These are phyloP conservation scores for Endoconidiophora laricicola DNA, from an alignment of 2,329 filamentous ascomycete genomes.

Conservation along the genomic window DNA sequence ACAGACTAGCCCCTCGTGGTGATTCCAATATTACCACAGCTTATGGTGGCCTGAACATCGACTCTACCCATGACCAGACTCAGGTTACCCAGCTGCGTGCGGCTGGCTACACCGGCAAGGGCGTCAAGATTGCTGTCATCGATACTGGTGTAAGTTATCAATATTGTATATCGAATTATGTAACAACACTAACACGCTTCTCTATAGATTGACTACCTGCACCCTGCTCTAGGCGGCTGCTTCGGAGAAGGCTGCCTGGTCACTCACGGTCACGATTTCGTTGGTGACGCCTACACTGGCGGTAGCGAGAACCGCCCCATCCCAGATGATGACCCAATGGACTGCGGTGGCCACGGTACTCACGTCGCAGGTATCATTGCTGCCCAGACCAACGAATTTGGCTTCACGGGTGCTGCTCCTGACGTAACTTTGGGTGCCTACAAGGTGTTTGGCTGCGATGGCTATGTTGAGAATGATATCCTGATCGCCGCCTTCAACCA, in stretches of 20 bases:
- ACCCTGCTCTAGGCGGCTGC: conserved; percentile 46
- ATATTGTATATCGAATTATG: not conserved
- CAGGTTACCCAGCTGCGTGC: conserved; percentile 36
- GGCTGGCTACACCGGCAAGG: conserved; percentile 31
- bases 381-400: conserved; percentile 34
- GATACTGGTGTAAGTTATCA: conserved; percentile 34
- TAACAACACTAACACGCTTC: not conserved
- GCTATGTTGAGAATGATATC: conserved; percentile 35
- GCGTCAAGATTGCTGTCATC: conserved; percentile 35
- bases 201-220: conserved; percentile 39
- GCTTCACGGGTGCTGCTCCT: conserved; percentile 34
- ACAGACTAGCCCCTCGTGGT: conserved; percentile 7
- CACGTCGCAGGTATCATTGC: conserved; percentile 47
- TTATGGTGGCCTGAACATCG: conserved; percentile 15
- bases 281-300: conserved; percentile 36
- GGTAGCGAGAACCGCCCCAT: conserved; percentile 17
- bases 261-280: conserved; percentile 37
- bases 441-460: conserved; percentile 39
- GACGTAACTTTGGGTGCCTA: conserved; percentile 39
- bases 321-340: conserved; percentile 36
- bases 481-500: conserved; percentile 42
- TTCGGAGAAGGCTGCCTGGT: conserved; percentile 44
- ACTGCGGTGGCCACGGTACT: conserved; percentile 42
- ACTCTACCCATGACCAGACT: conserved; percentile 37
- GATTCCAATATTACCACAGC: not conserved